phyloP scores from a whole-genome alignment of 2,329 filamentous ascomycete genomes.

The Geosmithia morbida region DNA sequence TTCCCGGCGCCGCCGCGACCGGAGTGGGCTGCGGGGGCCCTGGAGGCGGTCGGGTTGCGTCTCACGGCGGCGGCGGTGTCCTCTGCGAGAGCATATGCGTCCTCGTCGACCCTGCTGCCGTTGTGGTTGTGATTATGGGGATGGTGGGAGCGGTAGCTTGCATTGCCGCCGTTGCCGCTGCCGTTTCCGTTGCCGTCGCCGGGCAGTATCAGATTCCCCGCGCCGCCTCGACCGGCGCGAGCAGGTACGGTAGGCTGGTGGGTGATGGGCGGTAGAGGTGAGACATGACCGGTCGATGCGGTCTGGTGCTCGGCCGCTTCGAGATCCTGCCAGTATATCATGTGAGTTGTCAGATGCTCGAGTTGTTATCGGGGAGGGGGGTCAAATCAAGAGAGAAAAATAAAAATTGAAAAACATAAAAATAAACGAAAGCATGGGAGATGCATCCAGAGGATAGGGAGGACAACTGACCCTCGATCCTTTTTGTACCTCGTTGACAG shows the following conservation, averaged over 20 bases:
- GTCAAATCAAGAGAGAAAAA: no score
- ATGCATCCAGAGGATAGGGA: no score
- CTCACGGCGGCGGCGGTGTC: not conserved
- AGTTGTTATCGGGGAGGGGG: no score
- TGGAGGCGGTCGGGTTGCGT: not conserved
- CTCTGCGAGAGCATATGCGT: not conserved
- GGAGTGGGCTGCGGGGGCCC: conserved; percentile 8
- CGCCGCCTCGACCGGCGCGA: conserved; percentile 42
- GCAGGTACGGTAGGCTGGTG: not conserved
- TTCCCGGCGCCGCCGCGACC: conserved; percentile 47
- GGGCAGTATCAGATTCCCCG: conserved; percentile 19
- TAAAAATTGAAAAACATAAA: no score
- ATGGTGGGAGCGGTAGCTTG: not conserved
- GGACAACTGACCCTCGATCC: not conserved
- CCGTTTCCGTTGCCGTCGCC: conserved; percentile 28
- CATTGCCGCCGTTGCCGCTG: conserved; percentile 8
- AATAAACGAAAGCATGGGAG: no score
- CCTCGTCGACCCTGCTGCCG: not conserved
- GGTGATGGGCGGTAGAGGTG: conserved; percentile 1
- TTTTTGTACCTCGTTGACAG: conserved; percentile 17
- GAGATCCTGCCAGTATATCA: not conserved
- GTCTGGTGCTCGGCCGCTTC: not conserved
- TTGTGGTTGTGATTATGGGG: not conserved
- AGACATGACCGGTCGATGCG: not conserved
- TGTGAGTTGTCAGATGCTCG: not conserved